Evolutionary conservation across 805 yeast species (phyloP).

Genomic region (Candida pseudofarinosa): DNA sequence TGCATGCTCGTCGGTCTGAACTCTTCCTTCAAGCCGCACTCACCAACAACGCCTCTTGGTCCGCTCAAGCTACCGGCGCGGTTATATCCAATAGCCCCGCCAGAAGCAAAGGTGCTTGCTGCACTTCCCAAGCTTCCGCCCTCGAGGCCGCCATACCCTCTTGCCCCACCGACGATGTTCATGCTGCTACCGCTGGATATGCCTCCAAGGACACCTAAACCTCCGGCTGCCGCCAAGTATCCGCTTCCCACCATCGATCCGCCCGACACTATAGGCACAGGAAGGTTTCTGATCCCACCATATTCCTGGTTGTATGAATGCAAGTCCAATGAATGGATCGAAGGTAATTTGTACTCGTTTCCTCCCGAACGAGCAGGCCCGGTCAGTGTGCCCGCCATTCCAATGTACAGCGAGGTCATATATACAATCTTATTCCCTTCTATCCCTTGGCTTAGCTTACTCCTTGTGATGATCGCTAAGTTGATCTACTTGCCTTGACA

Average conservation of each 20-base stretch:
- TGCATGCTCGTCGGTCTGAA: background rate
- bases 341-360: slow-evolving; percentile 20
- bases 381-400: slow-evolving; percentile 1
- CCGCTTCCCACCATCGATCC: background rate
- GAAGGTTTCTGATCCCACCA: background rate
- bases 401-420: slow-evolving; percentile 7
- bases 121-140: background rate
- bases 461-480: background rate
- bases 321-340: slow-evolving; percentile 33
- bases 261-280: background rate
- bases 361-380: slow-evolving; percentile 2
- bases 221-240: background rate
- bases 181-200: background rate
- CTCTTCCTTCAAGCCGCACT: background rate
- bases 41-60: background rate
- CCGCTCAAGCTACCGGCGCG: background rate
- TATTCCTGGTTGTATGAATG: slow-evolving; percentile 12
- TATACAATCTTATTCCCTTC: background rate
- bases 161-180: background rate
- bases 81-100: background rate
- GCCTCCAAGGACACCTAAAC: background rate
- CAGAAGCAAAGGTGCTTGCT: background rate
- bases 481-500: background rate
- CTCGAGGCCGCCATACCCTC: background rate
- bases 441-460: background rate